phyloP scores from a whole-genome alignment of 1,284 basidiomycete species.

The Xerocomus cyaneibrunnescens region DNA sequence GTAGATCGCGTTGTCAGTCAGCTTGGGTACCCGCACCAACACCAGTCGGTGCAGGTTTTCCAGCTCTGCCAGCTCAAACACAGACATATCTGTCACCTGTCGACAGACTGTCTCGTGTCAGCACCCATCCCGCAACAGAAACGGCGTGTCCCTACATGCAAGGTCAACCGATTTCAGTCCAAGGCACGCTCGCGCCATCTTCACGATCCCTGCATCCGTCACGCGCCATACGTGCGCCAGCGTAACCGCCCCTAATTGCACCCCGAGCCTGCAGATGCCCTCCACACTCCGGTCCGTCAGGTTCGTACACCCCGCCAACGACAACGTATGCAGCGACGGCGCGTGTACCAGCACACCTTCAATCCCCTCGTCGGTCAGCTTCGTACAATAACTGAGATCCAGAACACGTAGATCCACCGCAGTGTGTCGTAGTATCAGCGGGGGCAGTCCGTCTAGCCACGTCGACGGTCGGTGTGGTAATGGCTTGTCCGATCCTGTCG shows the following conservation, averaged over 20 bases:
- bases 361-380: constrained; percentile 77
- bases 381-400: constrained; percentile 73
- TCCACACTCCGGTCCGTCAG: constrained; percentile 76
- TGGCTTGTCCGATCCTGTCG: constrained; percentile 41
- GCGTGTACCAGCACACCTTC: constrained; percentile 80
- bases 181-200: constrained; percentile 69
- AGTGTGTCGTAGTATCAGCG: constrained; percentile 56
- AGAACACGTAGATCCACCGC: constrained; percentile 74
- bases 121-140: constrained; percentile 6
- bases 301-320: constrained; percentile 78
- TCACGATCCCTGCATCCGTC: constrained; percentile 78
- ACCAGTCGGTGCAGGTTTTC: constrained; percentile 76
- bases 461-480: constrained; percentile 52
- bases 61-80: constrained; percentile 79
- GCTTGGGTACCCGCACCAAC: constrained; percentile 68
- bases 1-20: constrained; percentile 70
- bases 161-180: constrained; percentile 83
- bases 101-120: constrained; percentile 60
- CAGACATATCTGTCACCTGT: constrained; percentile 80
- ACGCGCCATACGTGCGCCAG: constrained; percentile 78
- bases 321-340: constrained; percentile 75
- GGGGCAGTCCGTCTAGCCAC: constrained; percentile 58
- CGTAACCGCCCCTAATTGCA: constrained; percentile 79
- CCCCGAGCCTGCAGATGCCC: constrained; percentile 71
- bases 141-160: constrained; percentile 60